A percentile compares a stretch with the other conserved stretches of the same genome.
Conservation (phyloP, 257 asterid species). For the Primulina huaijiensis region DNA sequence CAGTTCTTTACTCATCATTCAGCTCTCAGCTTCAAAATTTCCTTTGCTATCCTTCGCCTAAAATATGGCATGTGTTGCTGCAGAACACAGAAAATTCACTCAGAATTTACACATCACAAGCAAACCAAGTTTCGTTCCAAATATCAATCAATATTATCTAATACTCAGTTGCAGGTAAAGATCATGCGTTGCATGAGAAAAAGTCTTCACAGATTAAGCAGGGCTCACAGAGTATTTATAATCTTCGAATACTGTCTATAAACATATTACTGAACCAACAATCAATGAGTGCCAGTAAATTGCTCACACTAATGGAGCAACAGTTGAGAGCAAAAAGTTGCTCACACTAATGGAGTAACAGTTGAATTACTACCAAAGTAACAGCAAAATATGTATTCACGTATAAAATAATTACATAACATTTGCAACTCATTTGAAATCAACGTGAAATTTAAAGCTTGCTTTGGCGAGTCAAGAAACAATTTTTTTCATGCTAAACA, state of each 20-base stretch:
- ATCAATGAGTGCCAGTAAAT: background rate
- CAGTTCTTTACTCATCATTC: slow-evolving; percentile 41
- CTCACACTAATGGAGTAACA: background rate
- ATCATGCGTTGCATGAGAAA: background rate
- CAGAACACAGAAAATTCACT: background rate
- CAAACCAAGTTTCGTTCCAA: slow-evolving; percentile 9
- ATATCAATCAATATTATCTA: background rate
- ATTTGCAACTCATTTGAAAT: background rate
- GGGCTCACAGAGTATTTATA: too few species aligned
- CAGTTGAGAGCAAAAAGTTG: too few species aligned
- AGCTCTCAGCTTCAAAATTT: slow-evolving; percentile 66
- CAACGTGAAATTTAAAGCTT: background rate
- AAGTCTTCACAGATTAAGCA: too few species aligned
- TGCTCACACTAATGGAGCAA: background rate
- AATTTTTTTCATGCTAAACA: background rate
- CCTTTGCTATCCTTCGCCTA: slow-evolving; percentile 76
- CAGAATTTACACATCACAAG: background rate
- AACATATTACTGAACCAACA: background rate
- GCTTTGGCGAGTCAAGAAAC: background rate
- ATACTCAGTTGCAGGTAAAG: background rate
- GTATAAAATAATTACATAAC: background rate
- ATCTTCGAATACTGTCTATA: background rate
- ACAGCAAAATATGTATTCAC: background rate
- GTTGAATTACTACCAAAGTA: background rate
- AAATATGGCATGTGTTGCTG: slow-evolving; percentile 80